Evolutionary conservation across 148 eudicot genomes (phyloP).

Genomic region (Rhododendron williamsianum): DNA sequence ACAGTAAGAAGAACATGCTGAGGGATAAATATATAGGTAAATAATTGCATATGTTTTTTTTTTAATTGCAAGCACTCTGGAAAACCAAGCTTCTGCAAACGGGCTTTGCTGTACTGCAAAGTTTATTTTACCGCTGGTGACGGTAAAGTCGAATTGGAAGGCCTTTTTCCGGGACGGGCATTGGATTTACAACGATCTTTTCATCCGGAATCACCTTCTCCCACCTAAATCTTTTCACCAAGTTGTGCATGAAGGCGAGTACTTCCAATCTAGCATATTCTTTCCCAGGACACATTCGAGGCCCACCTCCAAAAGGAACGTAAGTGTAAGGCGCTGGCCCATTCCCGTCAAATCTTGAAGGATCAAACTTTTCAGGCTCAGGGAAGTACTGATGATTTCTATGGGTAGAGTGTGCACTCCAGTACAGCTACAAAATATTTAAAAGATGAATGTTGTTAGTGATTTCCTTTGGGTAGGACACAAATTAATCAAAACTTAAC

Average conservation of each 20-base stretch:
- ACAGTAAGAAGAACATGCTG: not conserved
- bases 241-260: not conserved
- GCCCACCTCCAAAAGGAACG: not conserved
- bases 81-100: not conserved
- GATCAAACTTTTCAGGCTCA: not conserved
- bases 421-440: not conserved
- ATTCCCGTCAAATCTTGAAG: not conserved
- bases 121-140: not conserved
- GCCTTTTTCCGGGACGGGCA: not conserved
- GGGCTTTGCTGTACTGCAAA: not conserved
- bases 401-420: not conserved
- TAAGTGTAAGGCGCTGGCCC: not conserved
- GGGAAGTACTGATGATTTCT: not conserved
- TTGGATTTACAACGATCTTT: not conserved
- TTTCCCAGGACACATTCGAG: not conserved
- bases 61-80: not conserved
- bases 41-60: not conserved
- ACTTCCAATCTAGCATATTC: not conserved
- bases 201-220: not conserved
- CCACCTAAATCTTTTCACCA: not conserved
- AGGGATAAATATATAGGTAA: not conserved
- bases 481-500: not conserved
- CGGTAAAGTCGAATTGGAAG: not conserved
- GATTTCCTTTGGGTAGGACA: no score
- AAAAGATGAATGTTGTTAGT: not conserved